Evolutionary conservation across 306 rosid genomes (phyloP).

Genomic region (Quercus suber): DNA sequence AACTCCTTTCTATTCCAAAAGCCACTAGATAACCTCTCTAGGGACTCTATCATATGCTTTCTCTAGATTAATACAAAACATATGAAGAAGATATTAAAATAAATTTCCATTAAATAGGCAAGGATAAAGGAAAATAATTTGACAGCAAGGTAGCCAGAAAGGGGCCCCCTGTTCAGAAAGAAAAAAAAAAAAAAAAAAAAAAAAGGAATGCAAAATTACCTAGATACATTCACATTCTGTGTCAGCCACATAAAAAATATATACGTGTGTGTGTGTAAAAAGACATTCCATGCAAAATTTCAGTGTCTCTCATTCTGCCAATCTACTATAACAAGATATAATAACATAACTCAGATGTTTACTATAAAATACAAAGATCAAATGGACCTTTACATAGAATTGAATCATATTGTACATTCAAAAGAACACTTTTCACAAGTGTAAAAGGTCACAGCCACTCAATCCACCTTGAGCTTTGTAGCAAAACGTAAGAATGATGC

Average conservation of each 20-base stretch:
- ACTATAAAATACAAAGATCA: not conserved
- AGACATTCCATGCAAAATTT: not conserved
- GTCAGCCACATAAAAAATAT: not conserved
- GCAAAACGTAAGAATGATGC: constrained; percentile 10
- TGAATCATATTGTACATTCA: not conserved
- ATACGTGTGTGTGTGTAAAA: not conserved
- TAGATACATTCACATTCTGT: not conserved
- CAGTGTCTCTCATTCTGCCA: not conserved
- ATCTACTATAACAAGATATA: not conserved
- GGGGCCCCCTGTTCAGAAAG: not conserved
- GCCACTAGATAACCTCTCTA: too few species aligned
- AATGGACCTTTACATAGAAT: not conserved
- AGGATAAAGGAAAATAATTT: not conserved
- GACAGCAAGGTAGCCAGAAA: not conserved
- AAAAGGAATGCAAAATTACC: not conserved
- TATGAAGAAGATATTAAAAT: not conserved
- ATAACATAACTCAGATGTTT: not conserved
- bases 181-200: too few species aligned
- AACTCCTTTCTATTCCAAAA: too few species aligned
- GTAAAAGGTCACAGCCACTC: not conserved
- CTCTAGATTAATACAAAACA: too few species aligned
- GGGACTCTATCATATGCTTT: too few species aligned
- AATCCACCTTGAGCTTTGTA: not conserved
- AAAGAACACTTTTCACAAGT: constrained; percentile 5
- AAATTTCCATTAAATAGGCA: not conserved